A percentile compares a stretch with the other conserved stretches of the same genome.
These are phyloP conservation scores for Lepiota venenata DNA, from an alignment of 768 basidiomycete genomes.

Conservation along the genomic window DNA sequence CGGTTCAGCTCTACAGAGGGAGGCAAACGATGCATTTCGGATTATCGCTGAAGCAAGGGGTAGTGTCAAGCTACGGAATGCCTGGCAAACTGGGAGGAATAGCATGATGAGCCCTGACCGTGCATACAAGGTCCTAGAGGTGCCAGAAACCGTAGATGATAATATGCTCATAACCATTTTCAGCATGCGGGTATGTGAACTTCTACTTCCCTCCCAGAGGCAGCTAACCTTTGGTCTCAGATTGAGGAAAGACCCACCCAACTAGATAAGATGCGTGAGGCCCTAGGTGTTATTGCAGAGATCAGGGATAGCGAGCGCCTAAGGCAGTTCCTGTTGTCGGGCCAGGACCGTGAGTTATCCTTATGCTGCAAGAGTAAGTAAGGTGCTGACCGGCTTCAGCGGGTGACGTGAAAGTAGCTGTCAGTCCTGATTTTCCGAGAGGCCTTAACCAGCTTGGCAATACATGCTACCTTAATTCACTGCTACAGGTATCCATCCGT, in stretches of 20 bases:
- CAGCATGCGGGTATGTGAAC: slow-evolving; percentile 54
- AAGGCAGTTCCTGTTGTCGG: slow-evolving; percentile 59
- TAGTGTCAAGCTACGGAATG: slow-evolving; percentile 42
- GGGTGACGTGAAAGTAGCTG: slow-evolving; percentile 55
- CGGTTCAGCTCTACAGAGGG: slow-evolving; percentile 44
- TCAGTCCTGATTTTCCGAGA: slow-evolving; percentile 68
- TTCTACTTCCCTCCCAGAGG: neutral
- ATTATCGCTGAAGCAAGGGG: slow-evolving; percentile 64
- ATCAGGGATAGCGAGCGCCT: slow-evolving; percentile 70
- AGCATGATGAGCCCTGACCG: slow-evolving; percentile 61
- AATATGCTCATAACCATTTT: slow-evolving; percentile 74
- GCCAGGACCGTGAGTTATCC: slow-evolving; percentile 66
- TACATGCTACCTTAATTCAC: slow-evolving; percentile 83
- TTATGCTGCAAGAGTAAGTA: neutral
- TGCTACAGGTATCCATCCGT: slow-evolving; percentile 51
- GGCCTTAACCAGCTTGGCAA: slow-evolving; percentile 89
- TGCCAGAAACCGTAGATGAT: slow-evolving; percentile 71
- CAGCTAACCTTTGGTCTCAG: slow-evolving; percentile 30
- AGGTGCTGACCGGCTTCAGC: slow-evolving; percentile 37
- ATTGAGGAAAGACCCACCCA: slow-evolving; percentile 70
- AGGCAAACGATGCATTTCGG: slow-evolving; percentile 66
- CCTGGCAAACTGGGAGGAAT: slow-evolving; percentile 54
- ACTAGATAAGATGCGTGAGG: slow-evolving; percentile 68
- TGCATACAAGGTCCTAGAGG: slow-evolving; percentile 71
- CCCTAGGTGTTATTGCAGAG: slow-evolving; percentile 72